These are phyloP conservation scores for Suillus fuscotomentosus DNA, from an alignment of 768 basidiomycete species.

Conservation along the genomic window DNA sequence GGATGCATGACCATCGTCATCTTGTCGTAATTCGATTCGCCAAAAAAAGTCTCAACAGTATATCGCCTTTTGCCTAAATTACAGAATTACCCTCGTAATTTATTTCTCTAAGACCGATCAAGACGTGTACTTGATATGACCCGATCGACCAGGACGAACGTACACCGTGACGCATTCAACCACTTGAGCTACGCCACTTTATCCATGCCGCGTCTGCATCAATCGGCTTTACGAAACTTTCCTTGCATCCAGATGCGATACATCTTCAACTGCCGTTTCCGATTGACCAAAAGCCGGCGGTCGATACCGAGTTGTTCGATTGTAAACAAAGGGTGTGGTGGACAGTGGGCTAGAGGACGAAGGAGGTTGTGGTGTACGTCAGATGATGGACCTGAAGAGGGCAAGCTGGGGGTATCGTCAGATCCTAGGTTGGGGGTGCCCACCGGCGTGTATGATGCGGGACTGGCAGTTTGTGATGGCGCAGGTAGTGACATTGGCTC, in stretches of 20 bases:
- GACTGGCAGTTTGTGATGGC: background rate
- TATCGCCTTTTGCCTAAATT: background rate
- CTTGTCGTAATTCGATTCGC: background rate
- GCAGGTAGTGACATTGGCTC: slow-evolving; percentile 5
- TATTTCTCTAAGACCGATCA: background rate
- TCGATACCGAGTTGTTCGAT: slow-evolving; percentile 88
- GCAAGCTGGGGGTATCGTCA: background rate
- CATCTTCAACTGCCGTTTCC: slow-evolving; percentile 96
- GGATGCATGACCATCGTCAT: background rate
- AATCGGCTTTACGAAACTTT: slow-evolving; percentile 59
- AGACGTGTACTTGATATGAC: background rate
- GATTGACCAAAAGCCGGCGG: slow-evolving; percentile 85
- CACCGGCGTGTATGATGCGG: slow-evolving; percentile 10
- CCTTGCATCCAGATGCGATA: slow-evolving; percentile 96
- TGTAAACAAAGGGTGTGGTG: slow-evolving; percentile 66
- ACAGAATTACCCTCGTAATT: background rate
- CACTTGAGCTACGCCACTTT: no score
- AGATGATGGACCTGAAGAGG: slow-evolving; percentile 1
- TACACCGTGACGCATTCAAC: background rate
- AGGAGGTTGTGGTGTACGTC: slow-evolving; percentile 40
- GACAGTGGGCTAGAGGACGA: slow-evolving; percentile 16
- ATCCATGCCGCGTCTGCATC: background rate
- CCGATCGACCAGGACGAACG: background rate
- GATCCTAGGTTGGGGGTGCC: slow-evolving; percentile 5
- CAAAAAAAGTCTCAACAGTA: background rate